Conservation (phyloP, 495 filamentous ascomycete species). For the Penicillium diatomitis region DNA sequence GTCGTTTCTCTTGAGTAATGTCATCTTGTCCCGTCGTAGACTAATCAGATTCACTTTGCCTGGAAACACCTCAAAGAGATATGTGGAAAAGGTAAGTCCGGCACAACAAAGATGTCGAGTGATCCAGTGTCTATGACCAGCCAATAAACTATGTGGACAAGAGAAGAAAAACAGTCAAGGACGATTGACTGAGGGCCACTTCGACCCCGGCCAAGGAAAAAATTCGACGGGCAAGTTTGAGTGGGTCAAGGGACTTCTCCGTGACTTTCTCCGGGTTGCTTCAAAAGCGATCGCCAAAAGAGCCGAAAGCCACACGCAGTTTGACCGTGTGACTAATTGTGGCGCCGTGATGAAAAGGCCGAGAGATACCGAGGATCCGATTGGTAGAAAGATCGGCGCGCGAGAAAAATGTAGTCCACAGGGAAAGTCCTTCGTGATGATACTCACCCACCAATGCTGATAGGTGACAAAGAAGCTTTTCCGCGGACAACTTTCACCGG, state of each 20-base stretch:
- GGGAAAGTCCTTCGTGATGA: too few relatives aligned
- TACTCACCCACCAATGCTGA: too few relatives aligned
- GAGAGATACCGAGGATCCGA: background rate
- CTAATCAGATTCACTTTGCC: too few relatives aligned
- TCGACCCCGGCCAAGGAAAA: conserved; percentile 13
- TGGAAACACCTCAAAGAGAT: too few relatives aligned
- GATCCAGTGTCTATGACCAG: background rate
- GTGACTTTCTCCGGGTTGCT: too few relatives aligned
- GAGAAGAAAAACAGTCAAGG: conserved; percentile 1
- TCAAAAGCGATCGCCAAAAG: too few relatives aligned
- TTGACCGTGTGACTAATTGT: background rate
- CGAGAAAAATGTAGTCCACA: too few relatives aligned
- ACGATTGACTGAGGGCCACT: conserved; percentile 4
- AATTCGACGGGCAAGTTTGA: conserved; percentile 5
- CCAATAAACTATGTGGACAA: conserved; percentile 1
- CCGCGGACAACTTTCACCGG: too few relatives aligned
- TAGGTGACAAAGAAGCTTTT: background rate
- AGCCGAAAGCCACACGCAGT: too few relatives aligned
- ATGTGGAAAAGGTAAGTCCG: too few relatives aligned
- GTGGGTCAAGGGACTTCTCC: conserved; percentile 10
- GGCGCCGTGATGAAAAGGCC: background rate
- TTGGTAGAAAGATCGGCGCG: background rate
- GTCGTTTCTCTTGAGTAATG: conserved; percentile 10
- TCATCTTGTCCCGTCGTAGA: background rate
- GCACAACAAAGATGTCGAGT: too few relatives aligned